These are phyloP conservation scores for Exophiala alcalophila DNA, from an alignment of 2,329 filamentous ascomycete species.

Conservation along the genomic window DNA sequence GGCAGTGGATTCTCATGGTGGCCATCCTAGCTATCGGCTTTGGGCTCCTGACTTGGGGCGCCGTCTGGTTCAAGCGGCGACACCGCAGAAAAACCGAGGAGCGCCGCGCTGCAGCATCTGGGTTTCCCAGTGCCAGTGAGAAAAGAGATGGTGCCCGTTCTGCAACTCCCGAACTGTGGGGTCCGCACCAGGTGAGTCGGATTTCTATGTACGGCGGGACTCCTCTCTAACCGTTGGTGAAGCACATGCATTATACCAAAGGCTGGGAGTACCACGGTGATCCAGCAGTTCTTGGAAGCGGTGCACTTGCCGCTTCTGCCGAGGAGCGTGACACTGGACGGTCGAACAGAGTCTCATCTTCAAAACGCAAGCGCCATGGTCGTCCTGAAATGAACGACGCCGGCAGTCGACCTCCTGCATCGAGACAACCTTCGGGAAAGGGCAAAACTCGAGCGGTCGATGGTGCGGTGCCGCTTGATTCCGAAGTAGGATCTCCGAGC, in stretches of 20 bases:
- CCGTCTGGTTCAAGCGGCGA: constrained; percentile 68
- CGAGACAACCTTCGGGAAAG: constrained; percentile 18
- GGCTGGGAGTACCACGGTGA: constrained; percentile 26
- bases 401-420: constrained; percentile 5
- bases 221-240: constrained; percentile 5
- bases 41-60: constrained; percentile 62
- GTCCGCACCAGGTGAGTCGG: constrained; percentile 34
- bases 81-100: constrained; percentile 64
- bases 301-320: constrained; percentile 6
- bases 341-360: constrained; percentile 15
- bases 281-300: constrained; percentile 6
- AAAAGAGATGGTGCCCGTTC: constrained; percentile 33
- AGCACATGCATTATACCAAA: constrained; percentile 29
- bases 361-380: constrained; percentile 6
- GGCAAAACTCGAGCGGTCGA: constrained; percentile 18
- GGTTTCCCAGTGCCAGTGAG: constrained; percentile 31
- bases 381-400: constrained; percentile 13
- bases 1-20: constrained; percentile 78
- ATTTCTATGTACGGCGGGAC: background rate
- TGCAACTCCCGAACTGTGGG: constrained; percentile 35
- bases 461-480: constrained; percentile 4
- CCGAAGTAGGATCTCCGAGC: constrained; percentile 15
- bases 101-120: constrained; percentile 42
- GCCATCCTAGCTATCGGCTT: constrained; percentile 71
- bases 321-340: constrained; percentile 8